Evolutionary conservation across 2,329 filamentous ascomycete genomes (phyloP), one percentile per base, ranked within the genome.

Genomic region (Trichophyton rubrum): DNA sequence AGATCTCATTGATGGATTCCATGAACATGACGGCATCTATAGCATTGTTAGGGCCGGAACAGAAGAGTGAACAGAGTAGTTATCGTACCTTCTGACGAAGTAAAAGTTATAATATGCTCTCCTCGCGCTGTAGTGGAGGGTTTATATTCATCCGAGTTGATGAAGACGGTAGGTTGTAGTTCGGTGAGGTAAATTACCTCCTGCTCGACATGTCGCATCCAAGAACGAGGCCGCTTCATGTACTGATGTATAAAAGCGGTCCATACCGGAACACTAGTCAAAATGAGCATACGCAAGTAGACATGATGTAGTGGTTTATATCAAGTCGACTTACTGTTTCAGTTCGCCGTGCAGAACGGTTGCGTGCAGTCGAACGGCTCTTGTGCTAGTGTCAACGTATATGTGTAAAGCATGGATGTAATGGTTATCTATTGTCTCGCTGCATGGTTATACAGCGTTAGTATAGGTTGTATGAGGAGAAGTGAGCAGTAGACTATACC

Each of bases 281-380:
- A n/a, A 41, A 3, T 30, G 27, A 49, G 43, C 20, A 40, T 55
- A 53, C 17, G 9, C 33, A 53, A 35, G 22, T 47, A 1, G 4
- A n/a, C 17, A 49, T 35, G 27, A 33, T n/a, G n/a, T 24, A 35
- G 3, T 22, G 22, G 11, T 33, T 3, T 40, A 24, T 15, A 62
- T 67, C 33, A 38, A 3, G 11, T 13, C 11, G 11, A 38, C 33
- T 64, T 70, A 78, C 76, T 76, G 73, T 64, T 78, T 77, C 70
- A 79, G 75, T 1, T 77, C 75, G 0, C 82, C 82, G 27, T 77
- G 73, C 30, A 77, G 74, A 38, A 82, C 72, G 0, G 80, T 79
- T n/a, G 80, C 80, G 66, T 85, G 81, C 24, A 85, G 74, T 9
- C 83, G 74, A 0, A 85, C 72, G 3, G 77, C 77, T 9, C 77